Evolutionary conservation across 805 yeast genomes (phyloP), one percentile per base, ranked within the genome.

Genomic region (Zygoascus flipseniorum): DNA sequence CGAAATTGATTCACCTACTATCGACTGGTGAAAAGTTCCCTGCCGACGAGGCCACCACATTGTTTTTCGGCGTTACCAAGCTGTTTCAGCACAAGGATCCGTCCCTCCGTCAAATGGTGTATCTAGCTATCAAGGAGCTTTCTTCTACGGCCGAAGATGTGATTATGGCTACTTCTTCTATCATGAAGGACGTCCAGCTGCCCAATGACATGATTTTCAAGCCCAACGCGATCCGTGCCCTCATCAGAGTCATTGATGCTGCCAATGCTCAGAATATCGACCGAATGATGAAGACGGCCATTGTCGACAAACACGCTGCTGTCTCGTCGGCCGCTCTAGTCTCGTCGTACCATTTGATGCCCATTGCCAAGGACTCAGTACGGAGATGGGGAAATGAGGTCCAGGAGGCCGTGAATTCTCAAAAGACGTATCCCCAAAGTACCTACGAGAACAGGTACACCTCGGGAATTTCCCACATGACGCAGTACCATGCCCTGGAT

Each of bases 401-500:
- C 14, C 90, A 86, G 70, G 98, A 93, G 68, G 84, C 96, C n/a
- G 82, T 89, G 48, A 73, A 76, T 53, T 79, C 87, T 19, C 76
- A 75, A 61, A 85, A 83, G 66, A 48, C 58, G 43, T 60, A 59
- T 48, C 59, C 63, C 2, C 53, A 57, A 31, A 60, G 62, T 35
- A 54, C 60, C n/a, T 55, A 56, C 52, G 67, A 60, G 43, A 47
- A 60, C 18, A 54, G 54, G 23, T 58, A 60, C 48, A 51, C 63
- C 9, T 66, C 70, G 11, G 70, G 72, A 26, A 65, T 66, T 18
- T 82, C 92, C 45, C 81, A 95, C 19, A 85, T 88, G 76, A 79
- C 95, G 55, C 98, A 93, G 74, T 93, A 92, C 72, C 98, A 93
- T 69, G 97, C 99, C 2, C 75, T 93, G 60, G 97, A 97, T 23